Evolutionary conservation across 2,329 filamentous ascomycete species (phyloP).

Genomic region (Colletotrichum tropicicola): DNA sequence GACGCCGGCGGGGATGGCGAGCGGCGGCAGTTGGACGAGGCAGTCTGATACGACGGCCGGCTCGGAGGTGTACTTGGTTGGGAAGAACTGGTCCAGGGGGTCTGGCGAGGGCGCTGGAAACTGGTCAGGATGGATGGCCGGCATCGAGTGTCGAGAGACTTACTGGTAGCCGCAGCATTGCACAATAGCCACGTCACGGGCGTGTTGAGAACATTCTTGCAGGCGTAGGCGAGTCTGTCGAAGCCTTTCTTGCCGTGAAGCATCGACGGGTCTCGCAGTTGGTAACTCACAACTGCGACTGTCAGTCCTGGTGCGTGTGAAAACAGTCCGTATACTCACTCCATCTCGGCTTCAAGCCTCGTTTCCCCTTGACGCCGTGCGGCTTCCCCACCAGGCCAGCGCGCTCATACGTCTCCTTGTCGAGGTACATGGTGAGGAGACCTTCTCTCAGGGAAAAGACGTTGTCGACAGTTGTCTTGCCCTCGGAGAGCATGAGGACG

Average conservation of each 20-base stretch:
- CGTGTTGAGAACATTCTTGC: conserved; percentile 76
- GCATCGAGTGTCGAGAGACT: conserved; percentile 9
- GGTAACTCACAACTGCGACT: conserved; percentile 74
- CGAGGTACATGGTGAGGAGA: conserved; percentile 77
- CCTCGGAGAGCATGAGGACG: conserved; percentile 85
- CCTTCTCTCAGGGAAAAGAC: conserved; percentile 77
- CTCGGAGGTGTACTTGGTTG: conserved; percentile 50
- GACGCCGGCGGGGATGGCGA: conserved; percentile 36
- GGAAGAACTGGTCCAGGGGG: conserved; percentile 55
- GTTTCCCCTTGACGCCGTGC: conserved; percentile 64
- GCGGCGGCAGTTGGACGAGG: conserved; percentile 40
- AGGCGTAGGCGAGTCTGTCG: conserved; percentile 80
- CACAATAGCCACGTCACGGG: conserved; percentile 82
- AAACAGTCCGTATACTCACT: conserved; percentile 55
- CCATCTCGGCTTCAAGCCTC: conserved; percentile 75
- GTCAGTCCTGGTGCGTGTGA: conserved; percentile 36
- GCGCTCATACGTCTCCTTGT: conserved; percentile 83
- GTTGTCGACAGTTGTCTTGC: conserved; percentile 74
- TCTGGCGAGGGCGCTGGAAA: conserved; percentile 57
- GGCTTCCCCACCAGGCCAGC: conserved; percentile 82
- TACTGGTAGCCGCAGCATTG: conserved; percentile 63
- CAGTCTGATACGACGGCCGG: conserved; percentile 40
- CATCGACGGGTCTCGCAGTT: conserved; percentile 81
- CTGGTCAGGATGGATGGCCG: conserved; percentile 32
- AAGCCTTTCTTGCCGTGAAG: conserved; percentile 85